phyloP scores from a whole-genome alignment of 176 grass and related monocot species.

The Canna indica region DNA sequence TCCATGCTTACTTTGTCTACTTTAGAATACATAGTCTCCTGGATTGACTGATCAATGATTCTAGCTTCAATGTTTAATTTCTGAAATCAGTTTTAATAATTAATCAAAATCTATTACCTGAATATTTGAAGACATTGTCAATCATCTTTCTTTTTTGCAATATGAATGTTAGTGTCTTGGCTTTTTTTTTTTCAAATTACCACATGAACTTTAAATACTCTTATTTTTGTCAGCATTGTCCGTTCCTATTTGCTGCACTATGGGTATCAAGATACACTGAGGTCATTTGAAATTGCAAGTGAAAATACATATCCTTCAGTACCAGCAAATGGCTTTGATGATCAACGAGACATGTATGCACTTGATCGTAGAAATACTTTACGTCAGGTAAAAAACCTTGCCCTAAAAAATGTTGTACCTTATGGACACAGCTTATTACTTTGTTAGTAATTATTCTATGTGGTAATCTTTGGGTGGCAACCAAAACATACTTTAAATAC shows the following conservation, averaged over 20 bases:
- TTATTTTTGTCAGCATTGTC: conserved; percentile 60
- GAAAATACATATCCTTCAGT: conserved; percentile 34
- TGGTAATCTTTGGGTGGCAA: not conserved
- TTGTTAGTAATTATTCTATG: not conserved
- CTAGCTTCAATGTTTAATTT: not conserved
- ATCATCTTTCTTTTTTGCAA: not conserved
- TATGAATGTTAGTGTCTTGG: not conserved
- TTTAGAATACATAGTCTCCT: not conserved
- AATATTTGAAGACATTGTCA: not conserved
- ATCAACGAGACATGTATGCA: conserved; percentile 77
- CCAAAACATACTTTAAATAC: too few relatives aligned
- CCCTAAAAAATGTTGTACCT: not conserved
- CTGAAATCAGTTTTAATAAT: not conserved
- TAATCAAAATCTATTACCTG: not conserved
- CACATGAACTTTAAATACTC: not conserved
- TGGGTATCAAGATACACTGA: conserved; percentile 93
- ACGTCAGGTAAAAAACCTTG: conserved; percentile 50
- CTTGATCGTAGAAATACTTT: conserved; percentile 81
- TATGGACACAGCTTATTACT: too few relatives aligned
- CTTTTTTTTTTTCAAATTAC: not conserved
- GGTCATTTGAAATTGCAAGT: conserved; percentile 77
- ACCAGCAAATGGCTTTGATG: conserved; percentile 56
- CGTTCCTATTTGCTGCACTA: conserved; percentile 96
- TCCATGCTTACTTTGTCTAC: not conserved
- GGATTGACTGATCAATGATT: not conserved